Evolutionary conservation across 768 basidiomycete species (phyloP).

Genomic region (Tulasnella sp.): DNA sequence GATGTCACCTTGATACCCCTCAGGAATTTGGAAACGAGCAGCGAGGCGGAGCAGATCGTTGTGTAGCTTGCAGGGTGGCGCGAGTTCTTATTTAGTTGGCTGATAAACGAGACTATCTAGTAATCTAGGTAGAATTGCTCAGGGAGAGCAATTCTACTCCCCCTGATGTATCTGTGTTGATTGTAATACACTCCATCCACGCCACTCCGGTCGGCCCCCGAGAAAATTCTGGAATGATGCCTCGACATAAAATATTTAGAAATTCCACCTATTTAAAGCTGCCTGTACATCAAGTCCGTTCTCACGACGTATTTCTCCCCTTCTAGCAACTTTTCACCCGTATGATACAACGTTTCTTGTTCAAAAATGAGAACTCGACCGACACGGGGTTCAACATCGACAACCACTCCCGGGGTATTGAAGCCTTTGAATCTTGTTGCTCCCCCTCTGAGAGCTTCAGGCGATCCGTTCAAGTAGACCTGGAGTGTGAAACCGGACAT

Average conservation of each 20-base stretch:
- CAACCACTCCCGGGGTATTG: background rate
- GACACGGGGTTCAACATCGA: slow-evolving; percentile 25
- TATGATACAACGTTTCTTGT: slow-evolving; percentile 1
- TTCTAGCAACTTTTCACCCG: background rate
- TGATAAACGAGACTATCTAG: no score
- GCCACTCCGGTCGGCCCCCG: no score
- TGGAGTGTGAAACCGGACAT: slow-evolving; percentile 26
- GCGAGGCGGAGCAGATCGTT: background rate
- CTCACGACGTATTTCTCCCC: background rate
- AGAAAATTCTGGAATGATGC: no score
- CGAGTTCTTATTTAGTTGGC: background rate
- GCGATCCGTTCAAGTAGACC: slow-evolving; percentile 27
- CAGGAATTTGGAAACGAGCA: background rate
- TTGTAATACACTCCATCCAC: no score
- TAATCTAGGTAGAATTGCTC: no score
- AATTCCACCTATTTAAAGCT: background rate
- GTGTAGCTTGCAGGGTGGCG: background rate
- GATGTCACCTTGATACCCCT: background rate
- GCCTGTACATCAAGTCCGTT: background rate
- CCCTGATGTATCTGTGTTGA: no score
- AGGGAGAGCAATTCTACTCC: no score
- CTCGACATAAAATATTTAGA: background rate
- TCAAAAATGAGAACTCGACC: slow-evolving; percentile 27
- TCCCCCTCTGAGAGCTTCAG: slow-evolving; percentile 18
- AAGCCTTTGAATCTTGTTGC: slow-evolving; percentile 21